A percentile compares a stretch with the other conserved stretches of the same genome.
phyloP scores from a whole-genome alignment of 1,284 basidiomycete genomes.

The Apiotrichum akiyoshidainum region DNA sequence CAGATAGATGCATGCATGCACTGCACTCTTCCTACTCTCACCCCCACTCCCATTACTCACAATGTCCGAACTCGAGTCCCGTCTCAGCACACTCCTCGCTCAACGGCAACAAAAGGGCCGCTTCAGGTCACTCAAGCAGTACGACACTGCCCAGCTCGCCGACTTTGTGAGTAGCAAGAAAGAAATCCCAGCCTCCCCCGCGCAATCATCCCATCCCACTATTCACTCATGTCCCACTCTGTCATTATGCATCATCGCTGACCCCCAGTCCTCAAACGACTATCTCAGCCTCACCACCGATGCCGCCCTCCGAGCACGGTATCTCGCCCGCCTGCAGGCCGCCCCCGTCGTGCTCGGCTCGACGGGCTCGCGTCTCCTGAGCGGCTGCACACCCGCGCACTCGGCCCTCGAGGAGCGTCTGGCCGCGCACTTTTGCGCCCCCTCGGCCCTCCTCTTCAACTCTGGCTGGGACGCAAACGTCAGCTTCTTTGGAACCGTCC shows the following conservation, averaged over 20 bases:
- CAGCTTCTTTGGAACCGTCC: constrained; percentile 77
- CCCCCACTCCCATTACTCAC: not conserved
- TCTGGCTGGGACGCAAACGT: constrained; percentile 94
- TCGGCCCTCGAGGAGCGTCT: constrained; percentile 66
- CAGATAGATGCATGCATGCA: too few relatives aligned
- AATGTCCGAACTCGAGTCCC: constrained; percentile 31
- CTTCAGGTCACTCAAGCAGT: constrained; percentile 39
- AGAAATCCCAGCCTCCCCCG: constrained; percentile 3
- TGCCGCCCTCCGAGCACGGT: constrained; percentile 57
- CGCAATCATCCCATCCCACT: not conserved
- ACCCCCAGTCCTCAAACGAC: constrained; percentile 63
- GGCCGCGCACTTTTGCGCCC: constrained; percentile 61
- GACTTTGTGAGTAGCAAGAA: constrained; percentile 42
- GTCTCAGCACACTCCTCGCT: constrained; percentile 27
- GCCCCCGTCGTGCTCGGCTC: constrained; percentile 72
- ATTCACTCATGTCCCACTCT: not conserved
- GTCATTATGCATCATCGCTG: too few relatives aligned
- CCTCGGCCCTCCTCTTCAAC: constrained; percentile 80
- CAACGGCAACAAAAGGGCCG: constrained; percentile 34
- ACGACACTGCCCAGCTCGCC: constrained; percentile 31
- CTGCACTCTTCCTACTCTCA: too few relatives aligned
- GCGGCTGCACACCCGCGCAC: constrained; percentile 69
- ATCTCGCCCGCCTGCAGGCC: constrained; percentile 60
- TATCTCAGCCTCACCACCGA: constrained; percentile 81
- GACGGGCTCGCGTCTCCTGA: constrained; percentile 84